Percentiles rank a stretch among this genome's conserved stretches.
phyloP scores from a whole-genome alignment of 169 alveolate species.

The Eimeria necatrix region DNA sequence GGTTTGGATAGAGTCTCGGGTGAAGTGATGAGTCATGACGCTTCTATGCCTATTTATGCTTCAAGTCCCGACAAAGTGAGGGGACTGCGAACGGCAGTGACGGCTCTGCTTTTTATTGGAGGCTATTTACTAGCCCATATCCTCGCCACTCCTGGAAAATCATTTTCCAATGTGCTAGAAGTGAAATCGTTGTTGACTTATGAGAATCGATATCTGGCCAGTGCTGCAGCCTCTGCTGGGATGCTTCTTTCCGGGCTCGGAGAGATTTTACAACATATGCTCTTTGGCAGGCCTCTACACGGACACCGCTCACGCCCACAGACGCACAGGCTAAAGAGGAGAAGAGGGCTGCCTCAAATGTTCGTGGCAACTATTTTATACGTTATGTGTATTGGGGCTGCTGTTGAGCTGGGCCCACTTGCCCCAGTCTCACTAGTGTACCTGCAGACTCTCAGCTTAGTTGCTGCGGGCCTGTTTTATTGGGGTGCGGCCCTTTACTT shows the following conservation, averaged over 20 bases:
- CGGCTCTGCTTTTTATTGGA: not conserved
- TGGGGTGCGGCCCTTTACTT: constrained; percentile 53
- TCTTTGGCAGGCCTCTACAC: not conserved
- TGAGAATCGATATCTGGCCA: not conserved
- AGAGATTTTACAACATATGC: not conserved
- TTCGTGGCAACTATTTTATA: not conserved
- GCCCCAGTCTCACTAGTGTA: not conserved
- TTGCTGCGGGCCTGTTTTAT: constrained; percentile 13
- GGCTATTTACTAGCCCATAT: constrained; percentile 30
- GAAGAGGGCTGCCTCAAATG: constrained; percentile 8
- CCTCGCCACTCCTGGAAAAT: not conserved
- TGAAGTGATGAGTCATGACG: no score
- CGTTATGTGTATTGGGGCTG: not conserved
- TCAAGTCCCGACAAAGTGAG: not conserved
- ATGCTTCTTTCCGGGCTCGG: constrained; percentile 22
- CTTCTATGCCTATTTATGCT: no score
- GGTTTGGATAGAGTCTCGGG: no score
- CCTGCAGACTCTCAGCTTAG: not conserved
- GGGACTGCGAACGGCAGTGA: not conserved
- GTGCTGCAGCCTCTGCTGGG: not conserved
- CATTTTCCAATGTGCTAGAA: not conserved
- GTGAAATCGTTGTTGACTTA: not conserved
- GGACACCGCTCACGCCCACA: not conserved
- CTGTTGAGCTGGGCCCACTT: not conserved
- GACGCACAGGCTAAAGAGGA: not conserved